Evolutionary conservation across 805 yeast species (phyloP), one percentile per base, ranked within the genome.

Genomic region (Pichia cephalocereana): DNA sequence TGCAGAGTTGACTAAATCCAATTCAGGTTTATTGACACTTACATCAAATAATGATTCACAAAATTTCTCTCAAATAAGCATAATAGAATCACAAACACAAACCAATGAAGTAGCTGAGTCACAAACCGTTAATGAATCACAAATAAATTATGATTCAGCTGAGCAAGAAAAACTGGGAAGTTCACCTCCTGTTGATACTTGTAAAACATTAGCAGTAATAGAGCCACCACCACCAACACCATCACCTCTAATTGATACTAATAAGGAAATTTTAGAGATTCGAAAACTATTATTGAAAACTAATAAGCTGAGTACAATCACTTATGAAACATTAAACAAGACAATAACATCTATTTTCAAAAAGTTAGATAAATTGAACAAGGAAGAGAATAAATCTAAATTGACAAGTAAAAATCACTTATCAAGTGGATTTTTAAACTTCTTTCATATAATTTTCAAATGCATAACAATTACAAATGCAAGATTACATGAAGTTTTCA

Each of bases 401-500:
- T 17, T 18, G 19, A 40, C 30, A 8, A 19, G 27, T 9, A 44
- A 36, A 18, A 44, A 47, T 15, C 45, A 40, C 2, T 34, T 47
- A 28, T 47, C 50, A 27, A 36, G 37, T 7, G 31, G 38, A 15
- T 40, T 47, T n/a, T 28, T 47, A n/a, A 40, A 40, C 12, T 11
- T 44, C 9, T 34, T 44, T 12, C 17, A 23, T 3, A 34, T 27
- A 19, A 31, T 47, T 15, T 47, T 47, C 18, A 17, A 44, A 31
- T 43, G 46, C 26, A 41, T 40, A 12, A 37, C 36, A 6, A 37
- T 47, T 17, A 40, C 26, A 38, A 40, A 41, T 14, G 28, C 15
- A 9, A 40, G 46, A 27, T 12, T 48, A 18, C 46, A 51, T 44
- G 46, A 42, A 12, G n/a, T 52, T 26, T 52, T 46, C 32, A 48